These are phyloP conservation scores for Capronia coronata DNA, from an alignment of 2,329 filamentous ascomycete species.

Conservation along the genomic window DNA sequence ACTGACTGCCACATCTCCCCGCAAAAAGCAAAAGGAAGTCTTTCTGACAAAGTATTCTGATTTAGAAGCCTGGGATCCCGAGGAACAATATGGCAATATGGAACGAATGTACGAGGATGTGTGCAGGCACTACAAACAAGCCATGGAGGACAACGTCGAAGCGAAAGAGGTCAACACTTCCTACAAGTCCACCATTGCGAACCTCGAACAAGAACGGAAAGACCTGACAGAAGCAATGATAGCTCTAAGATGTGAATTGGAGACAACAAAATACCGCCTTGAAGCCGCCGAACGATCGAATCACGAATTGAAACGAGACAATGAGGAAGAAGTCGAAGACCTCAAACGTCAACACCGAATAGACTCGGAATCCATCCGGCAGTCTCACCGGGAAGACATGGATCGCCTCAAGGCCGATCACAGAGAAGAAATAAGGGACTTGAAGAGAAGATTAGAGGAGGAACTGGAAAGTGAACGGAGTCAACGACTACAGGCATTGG, in stretches of 20 bases:
- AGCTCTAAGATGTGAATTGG: constrained; percentile 61
- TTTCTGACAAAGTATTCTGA: constrained; percentile 72
- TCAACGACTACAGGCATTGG: constrained; percentile 55
- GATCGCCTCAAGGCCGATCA: constrained; percentile 56
- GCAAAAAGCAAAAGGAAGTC: constrained; percentile 38
- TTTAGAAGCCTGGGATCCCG: constrained; percentile 71
- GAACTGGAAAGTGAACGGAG: constrained; percentile 61
- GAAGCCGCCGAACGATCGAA: constrained; percentile 44
- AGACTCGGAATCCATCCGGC: constrained; percentile 37
- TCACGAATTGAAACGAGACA: constrained; percentile 48
- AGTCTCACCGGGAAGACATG: constrained; percentile 47
- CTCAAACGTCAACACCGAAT: constrained; percentile 47
- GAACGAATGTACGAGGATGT: constrained; percentile 67
- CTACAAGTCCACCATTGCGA: constrained; percentile 62
- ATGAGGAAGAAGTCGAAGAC: constrained; percentile 49
- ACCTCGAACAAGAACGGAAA: constrained; percentile 50
- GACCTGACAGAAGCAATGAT: constrained; percentile 49
- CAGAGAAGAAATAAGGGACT: constrained; percentile 59
- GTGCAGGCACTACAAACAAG: constrained; percentile 64
- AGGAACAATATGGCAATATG: constrained; percentile 67
- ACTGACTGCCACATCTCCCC: constrained; percentile 28
- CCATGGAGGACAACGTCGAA: constrained; percentile 59
- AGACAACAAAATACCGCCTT: constrained; percentile 52
- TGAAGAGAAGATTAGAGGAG: constrained; percentile 57
- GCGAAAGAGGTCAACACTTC: constrained; percentile 68